Evolutionary conservation across 2,329 filamentous ascomycete genomes (phyloP).

Genomic region (Diplodia sapinea): DNA sequence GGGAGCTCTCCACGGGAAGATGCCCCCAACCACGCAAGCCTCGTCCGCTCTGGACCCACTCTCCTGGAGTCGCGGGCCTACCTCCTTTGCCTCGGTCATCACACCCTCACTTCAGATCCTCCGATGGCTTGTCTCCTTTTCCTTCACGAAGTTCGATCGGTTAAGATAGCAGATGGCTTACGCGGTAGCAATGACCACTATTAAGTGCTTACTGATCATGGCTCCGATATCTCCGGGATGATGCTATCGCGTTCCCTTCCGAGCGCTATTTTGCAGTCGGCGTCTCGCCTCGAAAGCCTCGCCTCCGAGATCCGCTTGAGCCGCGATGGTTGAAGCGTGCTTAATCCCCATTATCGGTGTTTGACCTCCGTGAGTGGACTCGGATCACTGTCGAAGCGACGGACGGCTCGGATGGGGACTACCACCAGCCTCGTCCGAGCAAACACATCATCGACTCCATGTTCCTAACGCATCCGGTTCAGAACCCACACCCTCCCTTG

Average conservation of each 20-base stretch:
- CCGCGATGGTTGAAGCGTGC: not conserved
- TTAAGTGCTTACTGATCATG: slow-evolving; percentile 6
- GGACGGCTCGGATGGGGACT: not conserved
- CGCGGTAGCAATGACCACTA: slow-evolving; percentile 1
- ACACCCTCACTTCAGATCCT: slow-evolving; percentile 9
- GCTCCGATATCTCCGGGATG: slow-evolving; percentile 21
- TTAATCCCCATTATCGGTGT: not conserved
- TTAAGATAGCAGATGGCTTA: not conserved
- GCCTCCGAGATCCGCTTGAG: not conserved
- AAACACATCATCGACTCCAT: not conserved
- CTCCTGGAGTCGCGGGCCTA: slow-evolving; percentile 2
- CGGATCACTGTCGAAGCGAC: not conserved
- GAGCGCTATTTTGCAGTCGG: not conserved
- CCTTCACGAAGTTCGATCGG: not conserved
- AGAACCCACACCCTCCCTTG: not conserved
- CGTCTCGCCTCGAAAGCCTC: not conserved
- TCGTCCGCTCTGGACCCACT: slow-evolving; percentile 6
- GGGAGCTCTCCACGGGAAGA: not conserved
- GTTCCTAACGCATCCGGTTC: slow-evolving; percentile 7
- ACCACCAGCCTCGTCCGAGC: not conserved
- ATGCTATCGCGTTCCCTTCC: slow-evolving; percentile 1
- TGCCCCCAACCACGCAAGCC: slow-evolving; percentile 2
- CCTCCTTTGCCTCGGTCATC: slow-evolving; percentile 22
- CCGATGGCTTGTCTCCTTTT: slow-evolving; percentile 15
- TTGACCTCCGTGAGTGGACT: not conserved